A percentile compares a stretch with the other conserved stretches of the same genome.
These are phyloP conservation scores for Daldinia bambusicola DNA, from an alignment of 495 filamentous ascomycete genomes.

Conservation along the genomic window DNA sequence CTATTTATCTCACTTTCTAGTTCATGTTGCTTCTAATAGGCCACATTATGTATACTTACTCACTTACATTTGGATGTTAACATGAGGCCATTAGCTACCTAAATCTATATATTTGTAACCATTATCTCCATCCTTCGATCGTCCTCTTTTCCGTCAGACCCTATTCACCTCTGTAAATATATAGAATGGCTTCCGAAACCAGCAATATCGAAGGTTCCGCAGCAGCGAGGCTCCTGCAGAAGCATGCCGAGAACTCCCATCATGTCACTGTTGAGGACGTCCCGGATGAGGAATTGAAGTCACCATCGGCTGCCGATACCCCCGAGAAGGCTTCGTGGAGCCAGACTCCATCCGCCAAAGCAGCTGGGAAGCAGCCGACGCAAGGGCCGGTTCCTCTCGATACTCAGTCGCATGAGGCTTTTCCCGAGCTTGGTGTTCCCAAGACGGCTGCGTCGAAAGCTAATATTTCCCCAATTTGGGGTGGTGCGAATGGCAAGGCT, in stretches of 20 bases:
- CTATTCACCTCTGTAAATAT: conserved; percentile 15
- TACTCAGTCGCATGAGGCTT: conserved; percentile 86
- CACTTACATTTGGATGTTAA: not conserved
- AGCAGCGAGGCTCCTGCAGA: conserved; percentile 80
- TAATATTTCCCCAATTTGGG: conserved; percentile 71
- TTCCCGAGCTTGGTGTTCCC: conserved; percentile 84
- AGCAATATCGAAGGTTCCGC: conserved; percentile 59
- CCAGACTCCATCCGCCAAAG: conserved; percentile 63
- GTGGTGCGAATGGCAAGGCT: conserved; percentile 63
- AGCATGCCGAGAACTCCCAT: conserved; percentile 77
- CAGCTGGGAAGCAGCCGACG: conserved; percentile 70
- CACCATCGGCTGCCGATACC: conserved; percentile 48
- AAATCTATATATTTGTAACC: conserved; percentile 29
- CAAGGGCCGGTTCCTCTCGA: conserved; percentile 68
- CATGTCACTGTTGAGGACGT: conserved; percentile 80
- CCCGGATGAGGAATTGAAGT: conserved; percentile 78
- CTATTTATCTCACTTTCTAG: not conserved
- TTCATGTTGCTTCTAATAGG: not conserved
- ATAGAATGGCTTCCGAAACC: conserved; percentile 52
- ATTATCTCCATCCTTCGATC: conserved; percentile 9
- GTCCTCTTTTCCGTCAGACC: conserved; percentile 12
- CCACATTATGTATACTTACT: not conserved
- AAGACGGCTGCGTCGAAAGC: conserved; percentile 65
- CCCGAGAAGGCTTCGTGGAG: conserved; percentile 53
- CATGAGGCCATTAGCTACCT: not conserved